Evolutionary conservation across 75 land plant species (phyloP).

Genomic region (Cupressus sempervirens): DNA sequence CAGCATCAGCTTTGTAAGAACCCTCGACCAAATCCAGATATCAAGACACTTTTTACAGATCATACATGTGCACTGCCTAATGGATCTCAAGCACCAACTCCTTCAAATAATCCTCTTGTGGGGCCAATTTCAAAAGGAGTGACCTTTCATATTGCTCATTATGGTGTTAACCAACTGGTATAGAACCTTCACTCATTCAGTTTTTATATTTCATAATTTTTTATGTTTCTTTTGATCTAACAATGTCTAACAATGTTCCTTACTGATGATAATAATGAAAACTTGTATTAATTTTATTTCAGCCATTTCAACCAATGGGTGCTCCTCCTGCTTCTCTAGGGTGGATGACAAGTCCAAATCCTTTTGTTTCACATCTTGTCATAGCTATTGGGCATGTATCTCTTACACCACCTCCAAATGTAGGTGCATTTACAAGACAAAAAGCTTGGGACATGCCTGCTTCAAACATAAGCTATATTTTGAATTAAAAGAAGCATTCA

Average conservation of each 20-base stretch:
- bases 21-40: slow-evolving; percentile 82
- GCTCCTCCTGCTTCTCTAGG: slow-evolving; percentile 66
- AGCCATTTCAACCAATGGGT: slow-evolving; percentile 73
- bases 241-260: background rate
- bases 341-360: slow-evolving; percentile 80
- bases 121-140: slow-evolving; percentile 63
- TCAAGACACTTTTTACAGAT: slow-evolving; percentile 81
- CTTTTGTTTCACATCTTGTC: slow-evolving; percentile 59
- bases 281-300: slow-evolving; percentile 10
- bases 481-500: too few relatives aligned
- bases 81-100: slow-evolving; percentile 14
- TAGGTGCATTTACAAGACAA: slow-evolving; percentile 35
- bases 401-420: slow-evolving; percentile 57
- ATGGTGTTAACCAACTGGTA: slow-evolving; percentile 44
- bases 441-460: background rate
- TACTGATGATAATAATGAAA: slow-evolving; percentile 9
- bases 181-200: background rate
- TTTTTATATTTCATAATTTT: background rate
- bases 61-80: slow-evolving; percentile 71
- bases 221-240: background rate
- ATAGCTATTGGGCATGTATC: slow-evolving; percentile 62
- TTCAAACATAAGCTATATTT: too few relatives aligned
- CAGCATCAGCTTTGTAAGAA: slow-evolving; percentile 90
- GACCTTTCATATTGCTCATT: slow-evolving; percentile 65
- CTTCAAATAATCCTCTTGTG: slow-evolving; percentile 59